A percentile compares a stretch with the other conserved stretches of the same genome.
These are phyloP conservation scores for Colletotrichum filicis DNA, from an alignment of 2,329 filamentous ascomycete species.

Conservation along the genomic window DNA sequence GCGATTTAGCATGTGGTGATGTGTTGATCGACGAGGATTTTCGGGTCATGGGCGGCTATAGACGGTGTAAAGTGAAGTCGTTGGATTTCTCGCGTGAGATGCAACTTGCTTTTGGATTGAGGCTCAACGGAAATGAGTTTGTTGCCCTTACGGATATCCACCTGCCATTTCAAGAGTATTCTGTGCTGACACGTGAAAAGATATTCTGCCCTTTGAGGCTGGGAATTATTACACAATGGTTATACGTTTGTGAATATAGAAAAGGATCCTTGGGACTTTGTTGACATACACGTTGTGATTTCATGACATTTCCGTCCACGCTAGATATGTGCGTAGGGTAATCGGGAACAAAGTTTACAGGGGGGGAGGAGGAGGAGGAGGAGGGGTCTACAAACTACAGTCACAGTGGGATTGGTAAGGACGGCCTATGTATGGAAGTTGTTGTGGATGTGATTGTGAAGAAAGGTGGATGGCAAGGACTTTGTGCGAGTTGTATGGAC, in stretches of 20 bases:
- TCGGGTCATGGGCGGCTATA: no score
- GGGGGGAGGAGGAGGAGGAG: no score
- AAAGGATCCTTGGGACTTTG: neutral
- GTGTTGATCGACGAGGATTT: no score
- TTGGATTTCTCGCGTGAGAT: no score
- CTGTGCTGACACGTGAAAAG: neutral
- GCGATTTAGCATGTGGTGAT: neutral
- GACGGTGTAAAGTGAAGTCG: no score
- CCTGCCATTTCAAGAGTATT: no score
- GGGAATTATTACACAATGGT: neutral
- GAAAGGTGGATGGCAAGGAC: no score
- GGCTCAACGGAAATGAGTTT: no score
- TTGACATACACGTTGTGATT: neutral
- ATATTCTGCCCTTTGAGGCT: neutral
- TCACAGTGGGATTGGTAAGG: neutral
- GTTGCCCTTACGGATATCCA: no score
- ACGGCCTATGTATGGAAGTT: neutral
- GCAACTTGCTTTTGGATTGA: no score
- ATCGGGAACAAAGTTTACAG: neutral
- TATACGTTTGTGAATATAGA: neutral
- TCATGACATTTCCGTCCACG: neutral
- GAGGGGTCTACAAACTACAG: no score
- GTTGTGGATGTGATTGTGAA: neutral
- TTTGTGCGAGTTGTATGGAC: no score
- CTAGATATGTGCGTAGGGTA: conserved; percentile 1